Evolutionary conservation across 495 filamentous ascomycete genomes (phyloP).

Genomic region (Articulospora tetracladia): DNA sequence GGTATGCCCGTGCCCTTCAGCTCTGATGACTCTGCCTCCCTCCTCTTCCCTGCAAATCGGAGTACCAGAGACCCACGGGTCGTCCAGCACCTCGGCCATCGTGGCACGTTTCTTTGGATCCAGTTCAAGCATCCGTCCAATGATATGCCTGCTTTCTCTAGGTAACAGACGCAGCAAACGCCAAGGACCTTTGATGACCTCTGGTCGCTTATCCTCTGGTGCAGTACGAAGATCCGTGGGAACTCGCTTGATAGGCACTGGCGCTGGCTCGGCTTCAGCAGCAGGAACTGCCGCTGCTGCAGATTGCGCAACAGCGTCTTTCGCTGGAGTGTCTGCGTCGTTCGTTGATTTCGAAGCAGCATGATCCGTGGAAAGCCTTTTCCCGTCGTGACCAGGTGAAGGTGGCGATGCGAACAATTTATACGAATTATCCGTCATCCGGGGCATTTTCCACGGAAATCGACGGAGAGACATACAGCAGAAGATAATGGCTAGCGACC

Average conservation of each 20-base stretch:
- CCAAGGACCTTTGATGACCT: constrained; percentile 90
- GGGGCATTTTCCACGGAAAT: constrained; percentile 96
- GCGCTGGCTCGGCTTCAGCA: constrained; percentile 17
- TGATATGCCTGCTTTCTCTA: constrained; percentile 83
- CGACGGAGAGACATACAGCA: constrained; percentile 96
- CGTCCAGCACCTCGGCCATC: constrained; percentile 77
- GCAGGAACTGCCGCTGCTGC: constrained; percentile 30
- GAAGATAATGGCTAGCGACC: constrained; percentile 98
- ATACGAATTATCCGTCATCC: constrained; percentile 89
- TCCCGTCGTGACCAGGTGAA: constrained; percentile 40
- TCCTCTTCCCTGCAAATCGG: constrained; percentile 50
- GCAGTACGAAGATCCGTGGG: constrained; percentile 17
- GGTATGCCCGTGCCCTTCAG: constrained; percentile 48
- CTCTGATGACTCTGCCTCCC: constrained; percentile 38
- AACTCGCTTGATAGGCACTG: background rate
- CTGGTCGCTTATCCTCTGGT: constrained; percentile 55
- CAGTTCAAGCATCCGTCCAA: constrained; percentile 88
- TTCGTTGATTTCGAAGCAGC: constrained; percentile 22
- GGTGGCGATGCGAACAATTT: constrained; percentile 84
- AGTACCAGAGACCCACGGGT: constrained; percentile 83
- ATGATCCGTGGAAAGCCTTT: constrained; percentile 29
- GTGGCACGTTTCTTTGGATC: constrained; percentile 80
- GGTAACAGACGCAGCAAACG: constrained; percentile 87
- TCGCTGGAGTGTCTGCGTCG: constrained; percentile 17
- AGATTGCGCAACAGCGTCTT: constrained; percentile 22